Evolutionary conservation across 1,139 yeast species (phyloP).

Genomic region (Trichomonascaceae sp.): DNA sequence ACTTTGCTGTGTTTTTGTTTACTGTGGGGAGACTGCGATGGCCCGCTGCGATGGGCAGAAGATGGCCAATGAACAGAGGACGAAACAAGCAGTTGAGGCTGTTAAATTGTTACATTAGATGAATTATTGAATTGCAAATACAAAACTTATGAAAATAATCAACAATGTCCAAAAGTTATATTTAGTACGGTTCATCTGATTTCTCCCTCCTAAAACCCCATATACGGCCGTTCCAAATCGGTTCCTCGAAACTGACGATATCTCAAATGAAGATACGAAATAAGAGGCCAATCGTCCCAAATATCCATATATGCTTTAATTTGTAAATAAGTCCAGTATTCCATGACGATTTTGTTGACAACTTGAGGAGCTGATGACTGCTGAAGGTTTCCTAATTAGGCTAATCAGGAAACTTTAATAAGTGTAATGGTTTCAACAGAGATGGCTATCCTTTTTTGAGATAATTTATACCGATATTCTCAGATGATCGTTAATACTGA

Average conservation of each 20-base stretch:
- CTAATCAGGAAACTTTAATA: neutral
- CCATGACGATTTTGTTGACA: neutral
- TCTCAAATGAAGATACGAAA: neutral
- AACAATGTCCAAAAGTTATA: too few relatives aligned
- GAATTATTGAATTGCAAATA: too few relatives aligned
- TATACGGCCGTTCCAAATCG: neutral
- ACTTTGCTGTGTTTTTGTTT: too few relatives aligned
- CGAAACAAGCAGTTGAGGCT: too few relatives aligned
- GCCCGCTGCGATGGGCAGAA: too few relatives aligned
- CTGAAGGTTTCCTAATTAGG: neutral
- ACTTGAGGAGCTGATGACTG: neutral
- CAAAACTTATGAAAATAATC: too few relatives aligned
- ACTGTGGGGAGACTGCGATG: too few relatives aligned
- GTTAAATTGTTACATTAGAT: too few relatives aligned
- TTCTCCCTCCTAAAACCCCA: neutral
- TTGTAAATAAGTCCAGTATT: neutral
- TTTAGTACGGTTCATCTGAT: too few relatives aligned
- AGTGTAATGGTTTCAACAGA: neutral
- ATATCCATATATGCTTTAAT: neutral
- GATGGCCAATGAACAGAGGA: too few relatives aligned
- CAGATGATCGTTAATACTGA: too few relatives aligned
- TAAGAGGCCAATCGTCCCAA: neutral
- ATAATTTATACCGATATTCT: too few relatives aligned
- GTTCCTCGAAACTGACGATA: neutral
- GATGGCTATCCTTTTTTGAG: neutral